Percentiles rank a stretch among this genome's conserved stretches.
phyloP scores from a whole-genome alignment of 371 early-diverging fungal species.

The Mortierella sp. region DNA sequence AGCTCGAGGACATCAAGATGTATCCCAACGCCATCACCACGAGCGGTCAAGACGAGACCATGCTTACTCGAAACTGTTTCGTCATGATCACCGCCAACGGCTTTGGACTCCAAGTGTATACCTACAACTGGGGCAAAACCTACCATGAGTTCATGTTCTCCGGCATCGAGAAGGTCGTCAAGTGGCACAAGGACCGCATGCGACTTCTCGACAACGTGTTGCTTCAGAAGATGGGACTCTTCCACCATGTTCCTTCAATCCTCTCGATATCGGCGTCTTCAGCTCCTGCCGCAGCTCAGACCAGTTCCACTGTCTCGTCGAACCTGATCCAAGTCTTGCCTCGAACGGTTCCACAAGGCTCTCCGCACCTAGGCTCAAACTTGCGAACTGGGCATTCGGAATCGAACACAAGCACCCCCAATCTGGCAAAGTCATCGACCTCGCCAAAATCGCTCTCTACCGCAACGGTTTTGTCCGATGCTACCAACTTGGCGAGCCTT shows the following conservation, averaged over 20 bases:
- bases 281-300: slow-evolving; percentile 9
- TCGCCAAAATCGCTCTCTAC: slow-evolving; percentile 38
- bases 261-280: slow-evolving; percentile 26
- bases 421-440: slow-evolving; percentile 30
- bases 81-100: slow-evolving; percentile 70
- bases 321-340: slow-evolving; percentile 28
- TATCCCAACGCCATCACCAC: slow-evolving; percentile 44
- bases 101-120: slow-evolving; percentile 66
- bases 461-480: slow-evolving; percentile 21
- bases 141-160: slow-evolving; percentile 71
- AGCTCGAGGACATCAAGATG: slow-evolving; percentile 59
- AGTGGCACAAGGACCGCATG: slow-evolving; percentile 69
- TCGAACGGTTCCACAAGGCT: slow-evolving; percentile 30
- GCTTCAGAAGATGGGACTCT: slow-evolving; percentile 80
- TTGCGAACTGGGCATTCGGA: slow-evolving; percentile 34
- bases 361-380: slow-evolving; percentile 48
- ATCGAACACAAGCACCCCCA: slow-evolving; percentile 20
- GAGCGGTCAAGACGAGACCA: slow-evolving; percentile 43
- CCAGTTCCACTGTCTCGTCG: slow-evolving; percentile 22
- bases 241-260: slow-evolving; percentile 67
- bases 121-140: slow-evolving; percentile 78
- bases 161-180: slow-evolving; percentile 57
- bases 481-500: slow-evolving; percentile 35
- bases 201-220: slow-evolving; percentile 70
- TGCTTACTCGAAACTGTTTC: slow-evolving; percentile 69